Base-by-base conservation (phyloP, 2,329 filamentous ascomycete genomes). In the Coniella vitis region DNA sequence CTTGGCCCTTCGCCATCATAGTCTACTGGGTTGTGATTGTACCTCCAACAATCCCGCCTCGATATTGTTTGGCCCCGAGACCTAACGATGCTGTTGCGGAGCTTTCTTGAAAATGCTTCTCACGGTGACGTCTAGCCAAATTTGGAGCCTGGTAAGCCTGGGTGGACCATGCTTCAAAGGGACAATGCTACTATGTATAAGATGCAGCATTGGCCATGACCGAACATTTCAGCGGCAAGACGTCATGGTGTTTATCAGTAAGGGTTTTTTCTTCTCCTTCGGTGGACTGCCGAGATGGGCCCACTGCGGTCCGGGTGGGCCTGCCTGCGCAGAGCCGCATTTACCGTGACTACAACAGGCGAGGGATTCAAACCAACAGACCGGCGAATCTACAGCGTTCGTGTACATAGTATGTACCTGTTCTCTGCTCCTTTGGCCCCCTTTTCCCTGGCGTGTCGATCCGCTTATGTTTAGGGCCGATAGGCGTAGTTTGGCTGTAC, bases 171-270 rank as follows among this genome's bases (percentile, higher is more conserved):
- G 37, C 34, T 25, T 39, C 36, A 16, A 40, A 40, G 29, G 21
- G 16, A 35, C 14, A 39, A 19, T 7, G 25, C 25, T 5, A n/a
- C n/a, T n/a, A 19, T 1, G 2, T 38, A 29, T 44, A 34, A 29
- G 40, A 38, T 25, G 21, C 4, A n/a, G 21, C 4, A n/a, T 29
- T 40, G 47, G 13, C 29, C 25, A 40, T 50, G 29, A 36, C 47
- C 51, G 51, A 53, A 39, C n/a, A 53, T 31, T 53, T 53, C 51
- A 53, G 51, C 51, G 47, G 51, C 47, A 47, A 35, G 45, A 53
- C 44, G 51, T 52, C 49, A 52, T 47, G 49, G 39, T 16, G 29
- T 25, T 47, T 38, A 35, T 47, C 37, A 40, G 29, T 35, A 44
- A 44, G 38, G 35, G 25, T 5, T 29, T 29, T 29, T 31, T 36